Evolutionary conservation across 495 filamentous ascomycete species (phyloP), one percentile per base, ranked within the genome.

Genomic region (Parathielavia appendiculata): DNA sequence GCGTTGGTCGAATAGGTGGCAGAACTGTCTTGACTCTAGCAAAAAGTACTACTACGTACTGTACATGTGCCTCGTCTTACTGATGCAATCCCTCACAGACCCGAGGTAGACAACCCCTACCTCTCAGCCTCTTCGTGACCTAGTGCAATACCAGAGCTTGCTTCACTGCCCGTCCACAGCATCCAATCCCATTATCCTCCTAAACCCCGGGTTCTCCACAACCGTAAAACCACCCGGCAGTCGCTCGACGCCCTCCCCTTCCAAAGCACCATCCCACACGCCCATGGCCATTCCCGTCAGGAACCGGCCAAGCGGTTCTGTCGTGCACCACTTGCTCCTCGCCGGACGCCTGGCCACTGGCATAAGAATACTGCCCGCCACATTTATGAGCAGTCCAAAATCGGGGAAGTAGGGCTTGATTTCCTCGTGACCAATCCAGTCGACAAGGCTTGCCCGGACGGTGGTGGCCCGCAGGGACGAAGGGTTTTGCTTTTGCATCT

Each of bases 201-300:
- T 73, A 41, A 84, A 63, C 13, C 63, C 77, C 4, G 54, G 54
- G 71, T 83, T 84, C 17, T 67, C 62, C 41, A 86, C 50, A 43
- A 79, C 73, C 58, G 72, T 66, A 0, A 65, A 58, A 22, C 80
- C 79, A 6, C 75, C 76, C 6, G 67, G 55, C 52, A 73, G 43
- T 43, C 30, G 75, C 52, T 65, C 67, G 4, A 81, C 63, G 1
- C 80, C 83, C 19, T 67, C 56, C 0, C 75, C 80, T 23, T 49
- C 62, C 11, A 79, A 54, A 41, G 73, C 68, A n/a, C 72, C 73
- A 40, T 81, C 73, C 36, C 49, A 64, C 62, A 62, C 66, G 1
- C 85, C 82, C 73, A 79, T 77, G 0, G 86, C 86, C 75, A 89
- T 66, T 54, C 83, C 79, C 0, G 79, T 76, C 52, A 76, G 40